Conservation (phyloP, 495 filamentous ascomycete species). For the Hyaloscypha finlandica region DNA sequence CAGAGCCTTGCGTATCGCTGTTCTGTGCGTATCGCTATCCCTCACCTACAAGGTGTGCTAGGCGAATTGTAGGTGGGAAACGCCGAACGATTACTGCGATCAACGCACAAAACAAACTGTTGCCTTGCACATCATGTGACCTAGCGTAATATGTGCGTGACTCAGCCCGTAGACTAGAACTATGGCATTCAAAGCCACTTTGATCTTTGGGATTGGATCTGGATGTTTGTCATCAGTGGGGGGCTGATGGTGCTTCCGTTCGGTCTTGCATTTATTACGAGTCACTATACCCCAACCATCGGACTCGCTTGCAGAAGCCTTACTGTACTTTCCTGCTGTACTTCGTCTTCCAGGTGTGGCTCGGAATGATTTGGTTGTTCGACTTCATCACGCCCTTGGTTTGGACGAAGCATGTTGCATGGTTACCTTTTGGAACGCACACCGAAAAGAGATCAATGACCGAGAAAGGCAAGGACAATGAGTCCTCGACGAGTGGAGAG, state of each 20-base stretch:
- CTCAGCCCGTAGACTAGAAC: no score
- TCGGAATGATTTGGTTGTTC: slow-evolving; percentile 36
- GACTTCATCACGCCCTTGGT: slow-evolving; percentile 4
- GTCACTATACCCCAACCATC: slow-evolving; percentile 40
- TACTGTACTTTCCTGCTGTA: slow-evolving; percentile 45
- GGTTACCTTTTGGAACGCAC: neutral
- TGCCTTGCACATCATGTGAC: no score
- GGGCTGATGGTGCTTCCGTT: slow-evolving; percentile 38
- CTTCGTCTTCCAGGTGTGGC: slow-evolving; percentile 38
- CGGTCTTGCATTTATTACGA: slow-evolving; percentile 40
- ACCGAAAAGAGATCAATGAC: neutral
- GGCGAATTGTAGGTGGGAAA: no score
- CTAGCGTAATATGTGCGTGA: no score
- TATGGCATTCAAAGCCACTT: no score
- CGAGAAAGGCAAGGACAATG: neutral
- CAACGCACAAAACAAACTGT: no score
- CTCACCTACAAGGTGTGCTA: no score
- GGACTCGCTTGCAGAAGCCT: slow-evolving; percentile 45
- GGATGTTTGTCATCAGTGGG: slow-evolving; percentile 31
- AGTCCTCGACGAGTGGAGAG: neutral
- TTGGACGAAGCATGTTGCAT: neutral
- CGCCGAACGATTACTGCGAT: no score
- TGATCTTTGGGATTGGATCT: slow-evolving; percentile 28
- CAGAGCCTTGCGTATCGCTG: no score
- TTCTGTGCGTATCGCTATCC: no score